These are phyloP conservation scores for Epichloe baconii DNA, from an alignment of 2,329 filamentous ascomycete species.

Conservation along the genomic window DNA sequence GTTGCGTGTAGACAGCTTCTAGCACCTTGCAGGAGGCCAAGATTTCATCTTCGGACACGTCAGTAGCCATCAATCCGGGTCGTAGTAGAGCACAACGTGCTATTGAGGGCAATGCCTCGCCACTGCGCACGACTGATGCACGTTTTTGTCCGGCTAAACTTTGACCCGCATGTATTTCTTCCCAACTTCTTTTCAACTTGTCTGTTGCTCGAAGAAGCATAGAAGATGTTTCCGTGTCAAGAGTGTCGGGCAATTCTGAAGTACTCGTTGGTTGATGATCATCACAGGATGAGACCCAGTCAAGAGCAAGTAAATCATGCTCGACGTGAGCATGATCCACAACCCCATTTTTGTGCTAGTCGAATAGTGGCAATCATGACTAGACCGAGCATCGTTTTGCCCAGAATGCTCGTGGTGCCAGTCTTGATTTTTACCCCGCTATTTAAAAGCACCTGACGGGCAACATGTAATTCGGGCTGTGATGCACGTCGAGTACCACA, in stretches of 20 bases:
- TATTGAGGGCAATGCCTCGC: background rate
- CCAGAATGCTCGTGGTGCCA: background rate
- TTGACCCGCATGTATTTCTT: background rate
- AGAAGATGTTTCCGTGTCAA: background rate
- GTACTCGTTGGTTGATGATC: constrained; percentile 19
- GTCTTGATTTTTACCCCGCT: constrained; percentile 15
- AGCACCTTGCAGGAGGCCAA: background rate
- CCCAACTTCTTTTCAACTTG: constrained; percentile 1
- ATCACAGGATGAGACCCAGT: constrained; percentile 49
- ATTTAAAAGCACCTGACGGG: constrained; percentile 48
- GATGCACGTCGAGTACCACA: constrained; percentile 31
- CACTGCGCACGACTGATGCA: background rate
- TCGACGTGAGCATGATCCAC: background rate
- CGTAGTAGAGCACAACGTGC: background rate
- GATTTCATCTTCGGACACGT: background rate
- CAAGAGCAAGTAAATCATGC: constrained; percentile 23
- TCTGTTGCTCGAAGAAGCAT: constrained; percentile 1
- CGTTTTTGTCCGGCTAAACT: background rate
- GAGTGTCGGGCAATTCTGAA: background rate
- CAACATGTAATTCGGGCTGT: constrained; percentile 48
- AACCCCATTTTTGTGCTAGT: constrained; percentile 19
- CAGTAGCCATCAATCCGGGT: background rate
- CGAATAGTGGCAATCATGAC: constrained; percentile 50
- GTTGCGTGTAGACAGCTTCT: background rate
- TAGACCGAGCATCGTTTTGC: constrained; percentile 9